Percentiles rank a stretch among this genome's conserved stretches.
These are phyloP conservation scores for Hanseniaspora vineae DNA, from an alignment of 805 yeast species.

Conservation along the genomic window DNA sequence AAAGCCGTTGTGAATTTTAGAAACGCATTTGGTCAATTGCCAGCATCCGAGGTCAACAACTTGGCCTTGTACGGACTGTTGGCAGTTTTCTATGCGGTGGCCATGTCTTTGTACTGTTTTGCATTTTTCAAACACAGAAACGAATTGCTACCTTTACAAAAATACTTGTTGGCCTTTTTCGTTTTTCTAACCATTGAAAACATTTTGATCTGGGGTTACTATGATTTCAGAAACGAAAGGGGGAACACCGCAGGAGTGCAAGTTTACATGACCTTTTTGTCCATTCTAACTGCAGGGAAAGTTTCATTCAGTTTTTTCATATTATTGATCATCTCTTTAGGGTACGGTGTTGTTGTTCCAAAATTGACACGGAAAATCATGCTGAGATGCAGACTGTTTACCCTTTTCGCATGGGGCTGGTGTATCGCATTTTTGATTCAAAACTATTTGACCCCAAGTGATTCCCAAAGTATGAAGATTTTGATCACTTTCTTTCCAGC, in stretches of 20 bases:
- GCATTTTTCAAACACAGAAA: constrained; percentile 75
- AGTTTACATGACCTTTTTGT: constrained; percentile 63
- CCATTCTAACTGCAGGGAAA: constrained; percentile 68
- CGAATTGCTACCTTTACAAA: constrained; percentile 81
- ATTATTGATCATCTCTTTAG: constrained; percentile 72
- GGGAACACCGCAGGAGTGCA: constrained; percentile 47
- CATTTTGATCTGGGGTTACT: constrained; percentile 82
- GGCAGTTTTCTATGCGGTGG: constrained; percentile 71
- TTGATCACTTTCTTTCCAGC: constrained; percentile 60
- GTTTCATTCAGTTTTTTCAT: constrained; percentile 81
- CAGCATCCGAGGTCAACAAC: constrained; percentile 86
- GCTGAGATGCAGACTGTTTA: constrained; percentile 54
- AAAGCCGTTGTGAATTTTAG: constrained; percentile 67
- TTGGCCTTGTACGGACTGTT: constrained; percentile 78
- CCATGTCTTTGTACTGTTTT: constrained; percentile 72
- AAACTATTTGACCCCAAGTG: constrained; percentile 38
- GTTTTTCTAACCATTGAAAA: constrained; percentile 75
- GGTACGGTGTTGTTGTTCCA: constrained; percentile 90
- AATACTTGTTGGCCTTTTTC: constrained; percentile 77
- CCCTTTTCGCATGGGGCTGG: constrained; percentile 42
- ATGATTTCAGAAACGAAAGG: constrained; percentile 62
- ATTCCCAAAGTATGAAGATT: constrained; percentile 35
- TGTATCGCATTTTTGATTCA: constrained; percentile 42
- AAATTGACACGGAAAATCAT: constrained; percentile 63
- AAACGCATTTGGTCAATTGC: constrained; percentile 80